These are phyloP conservation scores for Penstemon newberryi DNA, from an alignment of 257 asterid genomes.

Conservation along the genomic window DNA sequence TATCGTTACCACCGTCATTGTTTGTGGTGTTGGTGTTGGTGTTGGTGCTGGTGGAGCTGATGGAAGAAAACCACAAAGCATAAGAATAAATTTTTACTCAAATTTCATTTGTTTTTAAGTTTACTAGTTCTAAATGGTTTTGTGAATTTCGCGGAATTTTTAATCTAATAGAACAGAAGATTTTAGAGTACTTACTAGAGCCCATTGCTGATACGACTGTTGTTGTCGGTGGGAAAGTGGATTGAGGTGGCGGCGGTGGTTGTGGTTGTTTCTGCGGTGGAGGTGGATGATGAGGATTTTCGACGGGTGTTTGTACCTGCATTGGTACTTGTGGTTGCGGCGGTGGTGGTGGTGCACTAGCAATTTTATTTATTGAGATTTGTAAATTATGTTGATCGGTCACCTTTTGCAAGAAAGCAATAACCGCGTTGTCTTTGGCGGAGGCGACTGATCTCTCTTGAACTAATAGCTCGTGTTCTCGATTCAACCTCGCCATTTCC, in stretches of 20 bases:
- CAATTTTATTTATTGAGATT: conserved; percentile 26
- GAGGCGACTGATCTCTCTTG: conserved; percentile 84
- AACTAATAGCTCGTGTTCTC: conserved; percentile 70
- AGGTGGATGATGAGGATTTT: conserved; percentile 3
- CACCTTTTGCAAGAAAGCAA: conserved; percentile 64
- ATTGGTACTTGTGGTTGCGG: neutral
- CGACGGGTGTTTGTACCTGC: neutral
- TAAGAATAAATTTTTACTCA: too few relatives aligned
- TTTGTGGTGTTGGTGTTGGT: conserved; percentile 8
- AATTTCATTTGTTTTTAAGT: too few relatives aligned
- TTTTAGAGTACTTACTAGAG: too few relatives aligned
- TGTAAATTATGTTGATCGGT: conserved; percentile 47
- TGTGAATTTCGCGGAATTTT: too few relatives aligned
- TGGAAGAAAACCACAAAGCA: too few relatives aligned
- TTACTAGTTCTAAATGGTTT: too few relatives aligned
- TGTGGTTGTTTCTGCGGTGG: conserved; percentile 21
- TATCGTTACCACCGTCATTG: conserved; percentile 1
- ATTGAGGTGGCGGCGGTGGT: neutral
- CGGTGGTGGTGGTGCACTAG: conserved; percentile 23
- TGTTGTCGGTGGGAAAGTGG: conserved; percentile 19
- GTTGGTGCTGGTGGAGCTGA: conserved; percentile 3
- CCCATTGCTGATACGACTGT: neutral
- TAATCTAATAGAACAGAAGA: too few relatives aligned
- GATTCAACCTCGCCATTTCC: conserved; percentile 66
- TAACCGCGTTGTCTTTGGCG: conserved; percentile 75